Percentiles rank a stretch among this genome's conserved stretches.
phyloP scores from a whole-genome alignment of 1,139 yeast species.

The Blastobotrys ciferrii region DNA sequence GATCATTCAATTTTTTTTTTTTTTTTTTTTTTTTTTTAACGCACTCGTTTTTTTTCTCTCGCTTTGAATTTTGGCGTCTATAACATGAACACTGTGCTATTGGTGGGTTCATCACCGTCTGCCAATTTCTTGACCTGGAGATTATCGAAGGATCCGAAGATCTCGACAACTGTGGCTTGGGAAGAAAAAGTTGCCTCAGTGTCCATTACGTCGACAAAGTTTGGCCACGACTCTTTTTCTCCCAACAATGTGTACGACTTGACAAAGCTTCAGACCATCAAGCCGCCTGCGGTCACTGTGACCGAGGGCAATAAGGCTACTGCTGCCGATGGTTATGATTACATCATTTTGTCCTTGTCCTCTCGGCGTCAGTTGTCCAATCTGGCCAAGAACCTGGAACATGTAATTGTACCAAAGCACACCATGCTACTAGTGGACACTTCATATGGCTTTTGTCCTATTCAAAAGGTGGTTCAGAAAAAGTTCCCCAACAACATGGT shows the following conservation, averaged over 20 bases:
- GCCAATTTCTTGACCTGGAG: slow-evolving; percentile 4
- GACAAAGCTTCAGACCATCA: slow-evolving; percentile 17
- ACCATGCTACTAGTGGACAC: slow-evolving; percentile 35
- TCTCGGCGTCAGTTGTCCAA: slow-evolving; percentile 31
- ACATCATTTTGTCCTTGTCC: slow-evolving; percentile 32
- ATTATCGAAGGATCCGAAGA: background rate
- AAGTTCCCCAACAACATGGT: slow-evolving; percentile 30
- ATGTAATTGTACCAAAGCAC: slow-evolving; percentile 27
- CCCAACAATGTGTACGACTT: slow-evolving; percentile 22
- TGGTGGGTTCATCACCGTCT: slow-evolving; percentile 6
- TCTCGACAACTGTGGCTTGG: slow-evolving; percentile 6
- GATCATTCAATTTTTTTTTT: slow-evolving; percentile 8
- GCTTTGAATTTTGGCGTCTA: background rate
- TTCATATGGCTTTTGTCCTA: slow-evolving; percentile 29
- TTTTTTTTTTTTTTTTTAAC: slow-evolving; percentile 7
- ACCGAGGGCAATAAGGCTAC: slow-evolving; percentile 1
- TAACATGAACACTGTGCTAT: background rate
- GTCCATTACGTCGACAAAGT: slow-evolving; percentile 27
- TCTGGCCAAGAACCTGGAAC: slow-evolving; percentile 28
- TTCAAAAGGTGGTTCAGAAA: slow-evolving; percentile 31
- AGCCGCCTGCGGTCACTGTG: slow-evolving; percentile 10
- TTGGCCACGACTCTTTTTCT: slow-evolving; percentile 25
- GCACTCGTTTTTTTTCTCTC: background rate
- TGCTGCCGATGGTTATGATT: slow-evolving; percentile 25
- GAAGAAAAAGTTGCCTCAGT: slow-evolving; percentile 12